Evolutionary conservation across 2,329 filamentous ascomycete species (phyloP).

Genomic region (Colletotrichum echinochloae): DNA sequence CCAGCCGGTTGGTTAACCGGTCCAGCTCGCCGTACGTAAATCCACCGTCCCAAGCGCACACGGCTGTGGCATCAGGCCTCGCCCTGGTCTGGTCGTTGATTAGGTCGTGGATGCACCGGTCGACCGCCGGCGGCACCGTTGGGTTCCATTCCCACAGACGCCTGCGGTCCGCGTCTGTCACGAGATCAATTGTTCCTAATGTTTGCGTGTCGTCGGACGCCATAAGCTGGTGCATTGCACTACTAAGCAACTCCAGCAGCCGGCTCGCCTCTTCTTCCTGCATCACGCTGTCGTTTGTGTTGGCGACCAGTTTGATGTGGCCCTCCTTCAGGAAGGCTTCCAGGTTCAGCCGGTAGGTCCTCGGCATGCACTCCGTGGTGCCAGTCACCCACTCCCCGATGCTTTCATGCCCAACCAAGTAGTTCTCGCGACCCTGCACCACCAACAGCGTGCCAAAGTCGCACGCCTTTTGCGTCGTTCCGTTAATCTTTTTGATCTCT

Average conservation of each 20-base stretch:
- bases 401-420: neutral
- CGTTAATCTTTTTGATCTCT: constrained; percentile 42
- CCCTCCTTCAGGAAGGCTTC: too few relatives aligned
- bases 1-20: neutral
- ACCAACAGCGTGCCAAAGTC: constrained; percentile 43
- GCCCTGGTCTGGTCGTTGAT: neutral
- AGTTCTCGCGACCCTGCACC: neutral
- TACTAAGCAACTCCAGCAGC: neutral
- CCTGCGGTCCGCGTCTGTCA: neutral
- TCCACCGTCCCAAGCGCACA: neutral
- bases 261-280: neutral
- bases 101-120: neutral
- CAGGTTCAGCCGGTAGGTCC: neutral
- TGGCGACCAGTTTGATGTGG: neutral
- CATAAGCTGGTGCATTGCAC: neutral
- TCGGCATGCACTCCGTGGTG: neutral
- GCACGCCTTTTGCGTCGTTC: constrained; percentile 39
- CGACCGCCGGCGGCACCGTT: neutral
- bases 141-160: neutral
- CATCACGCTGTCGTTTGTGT: neutral
- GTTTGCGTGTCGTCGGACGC: neutral
- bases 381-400: neutral
- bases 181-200: neutral
- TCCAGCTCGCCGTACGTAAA: neutral
- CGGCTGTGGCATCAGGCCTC: neutral